phyloP scores from a whole-genome alignment of 2,329 filamentous ascomycete genomes.

The Stylonectria norvegica region DNA sequence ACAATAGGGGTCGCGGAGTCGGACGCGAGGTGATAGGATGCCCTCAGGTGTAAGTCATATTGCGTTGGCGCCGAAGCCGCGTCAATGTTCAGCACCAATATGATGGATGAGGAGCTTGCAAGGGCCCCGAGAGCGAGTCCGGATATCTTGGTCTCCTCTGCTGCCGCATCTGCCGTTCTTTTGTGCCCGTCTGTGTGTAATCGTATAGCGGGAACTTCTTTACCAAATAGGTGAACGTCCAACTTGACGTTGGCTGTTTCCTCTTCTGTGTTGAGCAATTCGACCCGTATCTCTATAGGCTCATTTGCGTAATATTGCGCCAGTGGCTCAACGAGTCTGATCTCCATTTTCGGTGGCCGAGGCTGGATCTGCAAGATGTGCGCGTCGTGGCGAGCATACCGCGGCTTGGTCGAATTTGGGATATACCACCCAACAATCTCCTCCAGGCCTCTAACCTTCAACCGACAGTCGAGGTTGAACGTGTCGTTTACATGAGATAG shows the following conservation, averaged over 20 bases:
- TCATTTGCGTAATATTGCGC: conserved; percentile 86
- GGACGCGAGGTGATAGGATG: conserved; percentile 73
- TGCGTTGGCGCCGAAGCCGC: conserved; percentile 49
- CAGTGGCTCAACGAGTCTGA: conserved; percentile 59
- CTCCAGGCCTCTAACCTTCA: conserved; percentile 47
- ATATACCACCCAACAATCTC: conserved; percentile 50
- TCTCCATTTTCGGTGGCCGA: conserved; percentile 86
- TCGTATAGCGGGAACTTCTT: conserved; percentile 46
- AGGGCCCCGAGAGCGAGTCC: conserved; percentile 48
- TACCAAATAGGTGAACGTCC: conserved; percentile 64
- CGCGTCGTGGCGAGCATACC: conserved; percentile 46
- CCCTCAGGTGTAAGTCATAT: conserved; percentile 68
- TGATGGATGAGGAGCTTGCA: conserved; percentile 40
- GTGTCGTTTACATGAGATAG: conserved; percentile 60
- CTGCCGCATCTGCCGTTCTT: conserved; percentile 31
- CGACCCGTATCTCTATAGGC: conserved; percentile 62
- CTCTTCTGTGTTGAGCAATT: conserved; percentile 78
- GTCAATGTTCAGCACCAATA: conserved; percentile 47
- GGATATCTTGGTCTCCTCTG: conserved; percentile 42
- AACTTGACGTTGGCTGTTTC: conserved; percentile 70
- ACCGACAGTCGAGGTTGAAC: conserved; percentile 66
- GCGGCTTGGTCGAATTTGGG: conserved; percentile 40
- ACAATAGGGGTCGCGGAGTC: conserved; percentile 79
- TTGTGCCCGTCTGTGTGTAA: conserved; percentile 37
- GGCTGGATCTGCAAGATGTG: conserved; percentile 71